Base-by-base conservation (phyloP, 495 filamentous ascomycete species). In the Penicillium canariense region DNA sequence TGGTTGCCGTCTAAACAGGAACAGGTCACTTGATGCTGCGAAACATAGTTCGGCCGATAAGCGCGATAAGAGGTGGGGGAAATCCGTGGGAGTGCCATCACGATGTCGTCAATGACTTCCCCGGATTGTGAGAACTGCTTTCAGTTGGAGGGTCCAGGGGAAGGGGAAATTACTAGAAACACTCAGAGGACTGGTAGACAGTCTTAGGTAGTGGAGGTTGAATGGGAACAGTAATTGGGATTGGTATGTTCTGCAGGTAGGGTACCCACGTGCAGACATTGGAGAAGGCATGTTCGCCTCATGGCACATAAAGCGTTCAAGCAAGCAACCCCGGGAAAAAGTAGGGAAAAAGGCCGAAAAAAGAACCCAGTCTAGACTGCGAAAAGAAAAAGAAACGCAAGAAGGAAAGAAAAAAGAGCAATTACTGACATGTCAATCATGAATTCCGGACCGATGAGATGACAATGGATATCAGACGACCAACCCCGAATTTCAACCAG, bases 401-500 rank as follows among this genome's bases (percentile, higher is more conserved):
- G 28, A 50, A 39, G 23, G 28, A 20, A 15, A 57, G 55, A 50
- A 43, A 56, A 49, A 52, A 50, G 23, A 17, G 17, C 31, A 42
- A 31, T 46, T 56, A 50, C 26, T 50, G 38, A 56, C 50, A 54
- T 38, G 57, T 49, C 48, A 48, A 27, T 58, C 48, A 36, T 30
- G 17, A 40, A 28, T 45, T 28, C 25, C 5, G 46, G 36, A 43
- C 23, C 5, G 36, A 52, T 39, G 46, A 51, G 17, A 30, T 43
- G 63, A 42, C 18, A 42, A 10, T 58, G 68, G 68, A 71, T 71
- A 71, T 71, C 68, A 69, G 50, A 61, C 69, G 60, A 63, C 58
- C 58, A 46, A 46, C 50, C 55, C 55, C 39, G 18, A 38, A 46
- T 39, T 54, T 57, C 45, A 26, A 54, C 42, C 56, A 47, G 28